A percentile compares a stretch with the other conserved stretches of the same genome.
Evolutionary conservation across 176 grass and related monocot species (phyloP).

Genomic region (Pharus latifolius): DNA sequence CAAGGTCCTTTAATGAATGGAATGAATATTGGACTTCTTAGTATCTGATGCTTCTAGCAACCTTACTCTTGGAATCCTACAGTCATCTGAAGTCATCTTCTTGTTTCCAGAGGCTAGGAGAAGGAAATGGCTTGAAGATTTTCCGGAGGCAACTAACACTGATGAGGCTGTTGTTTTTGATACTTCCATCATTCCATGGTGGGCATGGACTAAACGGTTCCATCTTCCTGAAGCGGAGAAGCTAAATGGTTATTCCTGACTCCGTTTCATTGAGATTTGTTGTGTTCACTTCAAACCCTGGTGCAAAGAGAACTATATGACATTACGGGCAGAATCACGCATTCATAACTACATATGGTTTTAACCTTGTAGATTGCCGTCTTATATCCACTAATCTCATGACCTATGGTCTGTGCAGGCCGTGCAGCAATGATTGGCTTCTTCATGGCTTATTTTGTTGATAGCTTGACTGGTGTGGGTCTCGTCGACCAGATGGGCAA

Average conservation of each 20-base stretch:
- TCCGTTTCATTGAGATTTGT: background rate
- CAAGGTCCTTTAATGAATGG: background rate
- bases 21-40: background rate
- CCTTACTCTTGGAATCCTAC: background rate
- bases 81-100: constrained; percentile 15
- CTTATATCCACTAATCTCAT: background rate
- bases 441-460: constrained; percentile 98
- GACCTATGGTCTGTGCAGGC: constrained; percentile 25
- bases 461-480: constrained; percentile 76
- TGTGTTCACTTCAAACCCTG: background rate
- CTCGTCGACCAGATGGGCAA: constrained; percentile 85
- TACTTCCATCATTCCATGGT: constrained; percentile 83
- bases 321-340: background rate
- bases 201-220: constrained; percentile 84
- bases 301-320: background rate
- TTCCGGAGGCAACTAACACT: constrained; percentile 55
- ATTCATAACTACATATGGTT: no score
- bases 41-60: background rate
- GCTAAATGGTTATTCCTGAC: constrained; percentile 58
- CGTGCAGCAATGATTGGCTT: constrained; percentile 98
- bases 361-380: background rate
- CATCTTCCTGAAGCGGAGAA: constrained; percentile 94
- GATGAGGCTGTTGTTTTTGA: constrained; percentile 54
- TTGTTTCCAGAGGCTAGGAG: constrained; percentile 76
- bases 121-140: constrained; percentile 91